These are phyloP conservation scores for Haplosporangium gracile DNA, from an alignment of 192 early-diverging fungal species.

Conservation along the genomic window DNA sequence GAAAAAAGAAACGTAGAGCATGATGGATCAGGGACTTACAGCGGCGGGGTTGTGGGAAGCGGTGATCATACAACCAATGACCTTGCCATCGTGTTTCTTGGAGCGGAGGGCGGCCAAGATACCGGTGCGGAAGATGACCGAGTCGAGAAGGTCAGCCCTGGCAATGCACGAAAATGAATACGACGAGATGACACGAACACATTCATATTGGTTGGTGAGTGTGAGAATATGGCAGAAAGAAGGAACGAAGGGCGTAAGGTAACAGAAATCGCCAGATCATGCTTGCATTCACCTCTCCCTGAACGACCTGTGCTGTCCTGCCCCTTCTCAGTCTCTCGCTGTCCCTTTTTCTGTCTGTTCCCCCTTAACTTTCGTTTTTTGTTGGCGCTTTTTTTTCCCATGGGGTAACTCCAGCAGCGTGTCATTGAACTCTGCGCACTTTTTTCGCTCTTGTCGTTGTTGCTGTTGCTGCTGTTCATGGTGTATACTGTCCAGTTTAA, in stretches of 20 bases:
- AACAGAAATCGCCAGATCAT: slow-evolving; percentile 8
- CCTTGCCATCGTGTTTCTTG: slow-evolving; percentile 83
- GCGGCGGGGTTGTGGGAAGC: slow-evolving; percentile 97
- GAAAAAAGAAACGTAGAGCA: background rate
- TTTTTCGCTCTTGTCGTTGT: background rate
- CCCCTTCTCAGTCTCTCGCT: background rate
- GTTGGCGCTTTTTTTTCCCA: background rate
- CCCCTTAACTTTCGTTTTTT: background rate
- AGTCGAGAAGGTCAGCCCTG: slow-evolving; percentile 89
- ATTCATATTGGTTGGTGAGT: slow-evolving; percentile 2
- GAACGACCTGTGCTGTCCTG: background rate
- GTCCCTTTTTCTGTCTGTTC: background rate
- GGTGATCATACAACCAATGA: slow-evolving; percentile 98
- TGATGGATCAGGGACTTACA: slow-evolving; percentile 55
- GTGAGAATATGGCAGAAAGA: background rate
- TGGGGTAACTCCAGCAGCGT: background rate
- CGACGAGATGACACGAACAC: background rate
- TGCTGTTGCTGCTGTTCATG: background rate
- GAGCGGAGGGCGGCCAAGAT: slow-evolving; percentile 94
- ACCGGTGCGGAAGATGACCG: slow-evolving; percentile 93
- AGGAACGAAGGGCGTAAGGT: background rate
- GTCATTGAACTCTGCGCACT: background rate
- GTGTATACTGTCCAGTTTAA: background rate
- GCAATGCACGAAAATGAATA: slow-evolving; percentile 10
- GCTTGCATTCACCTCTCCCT: background rate